Evolutionary conservation across 2,329 filamentous ascomycete species (phyloP).

Genomic region (Juglanconis juglandina): DNA sequence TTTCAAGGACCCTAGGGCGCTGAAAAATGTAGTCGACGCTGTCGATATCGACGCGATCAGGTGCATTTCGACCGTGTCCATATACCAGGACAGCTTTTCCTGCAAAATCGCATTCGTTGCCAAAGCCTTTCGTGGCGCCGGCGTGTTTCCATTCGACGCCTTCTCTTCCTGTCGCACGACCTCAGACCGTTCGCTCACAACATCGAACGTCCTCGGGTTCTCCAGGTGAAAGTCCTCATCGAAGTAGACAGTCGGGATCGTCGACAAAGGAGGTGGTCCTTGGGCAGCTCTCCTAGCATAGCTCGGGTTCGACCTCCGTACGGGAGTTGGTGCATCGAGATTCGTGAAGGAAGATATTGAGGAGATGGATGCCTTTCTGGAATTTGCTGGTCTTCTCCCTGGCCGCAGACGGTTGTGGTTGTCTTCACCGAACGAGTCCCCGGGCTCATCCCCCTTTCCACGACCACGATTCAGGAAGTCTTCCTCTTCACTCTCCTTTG

Average conservation of each 20-base stretch:
- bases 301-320: constrained; percentile 44
- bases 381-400: constrained; percentile 33
- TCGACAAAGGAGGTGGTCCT: constrained; percentile 80
- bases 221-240: constrained; percentile 93
- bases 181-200: constrained; percentile 93
- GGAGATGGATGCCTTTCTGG: constrained; percentile 40
- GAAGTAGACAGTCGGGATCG: constrained; percentile 90
- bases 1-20: constrained; percentile 82
- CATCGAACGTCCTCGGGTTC: constrained; percentile 92
- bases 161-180: constrained; percentile 72
- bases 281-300: constrained; percentile 60
- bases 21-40: constrained; percentile 94
- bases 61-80: constrained; percentile 98
- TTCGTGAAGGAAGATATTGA: constrained; percentile 50
- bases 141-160: constrained; percentile 53
- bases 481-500: constrained; percentile 74
- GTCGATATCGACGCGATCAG: constrained; percentile 94
- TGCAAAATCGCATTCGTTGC: constrained; percentile 96
- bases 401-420: constrained; percentile 48
- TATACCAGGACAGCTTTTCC: constrained; percentile 98
- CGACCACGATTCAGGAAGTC: constrained; percentile 36
- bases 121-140: constrained; percentile 74
- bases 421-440: constrained; percentile 26
- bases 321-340: constrained; percentile 41
- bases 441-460: constrained; percentile 41